Evolutionary conservation across 805 yeast genomes (phyloP).

Genomic region (Priceomyces fermenticarens): DNA sequence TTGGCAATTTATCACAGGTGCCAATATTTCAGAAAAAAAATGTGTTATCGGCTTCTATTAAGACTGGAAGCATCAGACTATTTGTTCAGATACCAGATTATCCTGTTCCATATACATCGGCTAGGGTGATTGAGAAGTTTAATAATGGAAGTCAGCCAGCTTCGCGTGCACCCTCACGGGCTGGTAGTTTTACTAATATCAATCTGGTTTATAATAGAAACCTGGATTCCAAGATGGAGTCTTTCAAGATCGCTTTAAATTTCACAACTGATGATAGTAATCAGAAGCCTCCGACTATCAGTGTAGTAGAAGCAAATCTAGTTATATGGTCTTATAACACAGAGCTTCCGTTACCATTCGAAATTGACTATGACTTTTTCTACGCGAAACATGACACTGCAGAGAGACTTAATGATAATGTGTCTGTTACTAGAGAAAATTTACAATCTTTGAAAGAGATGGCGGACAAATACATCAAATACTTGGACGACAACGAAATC

Average conservation of each 20-base stretch:
- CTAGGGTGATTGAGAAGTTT: conserved; percentile 34
- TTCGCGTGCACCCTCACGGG: conserved; percentile 5
- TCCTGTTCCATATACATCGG: conserved; percentile 34
- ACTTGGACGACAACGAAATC: conserved; percentile 32
- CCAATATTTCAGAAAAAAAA: conserved; percentile 33
- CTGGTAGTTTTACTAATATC: conserved; percentile 15
- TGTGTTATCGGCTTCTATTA: conserved; percentile 28
- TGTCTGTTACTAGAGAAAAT: conserved; percentile 30
- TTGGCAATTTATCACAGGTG: conserved; percentile 20
- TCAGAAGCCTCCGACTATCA: conserved; percentile 31
- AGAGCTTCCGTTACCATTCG: conserved; percentile 39
- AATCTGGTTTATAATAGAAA: conserved; percentile 29
- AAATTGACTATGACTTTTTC: conserved; percentile 40
- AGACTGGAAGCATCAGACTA: conserved; percentile 33
- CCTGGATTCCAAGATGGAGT: conserved; percentile 16
- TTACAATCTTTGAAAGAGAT: conserved; percentile 33
- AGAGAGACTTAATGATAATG: conserved; percentile 21
- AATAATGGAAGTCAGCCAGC: conserved; percentile 20
- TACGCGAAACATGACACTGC: conserved; percentile 23
- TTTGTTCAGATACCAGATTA: conserved; percentile 32
- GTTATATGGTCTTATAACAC: conserved; percentile 41
- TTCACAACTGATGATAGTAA: conserved; percentile 22
- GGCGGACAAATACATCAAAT: conserved; percentile 29
- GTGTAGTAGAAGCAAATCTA: conserved; percentile 31
- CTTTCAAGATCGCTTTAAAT: conserved; percentile 24